Evolutionary conservation across 768 basidiomycete genomes (phyloP), one percentile per base, ranked within the genome.

Genomic region (Pulveroboletus sp.): DNA sequence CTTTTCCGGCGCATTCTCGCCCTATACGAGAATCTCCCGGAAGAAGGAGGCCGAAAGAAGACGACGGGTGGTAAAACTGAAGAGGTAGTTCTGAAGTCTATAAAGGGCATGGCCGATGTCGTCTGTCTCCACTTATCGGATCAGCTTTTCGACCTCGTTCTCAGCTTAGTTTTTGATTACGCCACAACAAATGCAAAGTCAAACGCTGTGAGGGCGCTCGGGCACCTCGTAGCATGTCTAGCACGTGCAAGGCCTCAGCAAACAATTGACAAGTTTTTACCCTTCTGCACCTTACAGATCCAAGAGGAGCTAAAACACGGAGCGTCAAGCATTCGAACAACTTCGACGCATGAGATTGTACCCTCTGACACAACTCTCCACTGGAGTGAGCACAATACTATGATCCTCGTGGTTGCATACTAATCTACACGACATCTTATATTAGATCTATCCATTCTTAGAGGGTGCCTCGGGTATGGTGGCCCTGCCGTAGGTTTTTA

Each of bases 21-120:
- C 1, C 70, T 97, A 17, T 94, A 87, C 62, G 90, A 93, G 71
- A 94, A 95, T 63, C 73, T 98, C 5, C 94, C 94, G 0, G 95
- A 98, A 65, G 94, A 95, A 69, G 93, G 90, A 10, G 95, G 95
- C 5, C 83, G 82, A 71, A 81, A 78, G 69, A 89, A 89, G 54
- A 85, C 78, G 32, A 91, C 90, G 2, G 89, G 89, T 21, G 89
- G 89, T n/a, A 89, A 88, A 65, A 56, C 79, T 76, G 69, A 89
- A 86, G 73, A 92, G 57, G 74, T 68, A 35, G 83, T 89, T 24
- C 75, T 91, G 47, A 89, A 85, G 62, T 80, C 87, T 17, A 78
- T 90, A 66, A 88, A 88, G 71, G 76, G 81, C 62, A 86, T 88
- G 73, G 70, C 86, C 57, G 90, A 93, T 61, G 78, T 87, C 47